Conservation (phyloP, 371 early-diverging fungal species). For the Apophysomyces sp. region DNA sequence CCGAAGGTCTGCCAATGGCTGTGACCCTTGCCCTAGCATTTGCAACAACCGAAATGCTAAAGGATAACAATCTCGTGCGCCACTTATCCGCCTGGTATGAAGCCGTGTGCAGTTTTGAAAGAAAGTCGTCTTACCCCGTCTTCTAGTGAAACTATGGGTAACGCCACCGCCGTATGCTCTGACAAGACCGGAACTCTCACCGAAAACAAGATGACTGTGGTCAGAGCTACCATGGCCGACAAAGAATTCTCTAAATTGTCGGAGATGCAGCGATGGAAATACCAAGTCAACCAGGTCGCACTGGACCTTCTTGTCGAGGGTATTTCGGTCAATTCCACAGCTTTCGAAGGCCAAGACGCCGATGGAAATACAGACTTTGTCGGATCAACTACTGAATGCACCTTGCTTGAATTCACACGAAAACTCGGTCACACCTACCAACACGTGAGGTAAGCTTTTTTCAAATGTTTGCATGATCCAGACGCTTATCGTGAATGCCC, state of each 20-base stretch:
- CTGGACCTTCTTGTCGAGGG: constrained; percentile 37
- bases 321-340: constrained; percentile 73
- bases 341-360: constrained; percentile 59
- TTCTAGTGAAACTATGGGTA: constrained; percentile 81
- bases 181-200: constrained; percentile 89
- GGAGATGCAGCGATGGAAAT: constrained; percentile 36
- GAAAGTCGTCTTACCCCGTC: background rate
- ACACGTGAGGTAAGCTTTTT: constrained; percentile 14
- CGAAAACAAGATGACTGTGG: constrained; percentile 83
- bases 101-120: background rate
- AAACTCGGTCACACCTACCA: constrained; percentile 45
- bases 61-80: constrained; percentile 79
- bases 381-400: constrained; percentile 43
- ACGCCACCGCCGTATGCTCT: constrained; percentile 80
- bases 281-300: constrained; percentile 23
- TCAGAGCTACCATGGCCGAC: constrained; percentile 47
- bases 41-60: constrained; percentile 73
- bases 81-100: constrained; percentile 64
- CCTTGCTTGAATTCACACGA: constrained; percentile 65
- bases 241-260: constrained; percentile 4
- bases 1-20: constrained; percentile 88
- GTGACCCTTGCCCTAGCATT: constrained; percentile 81
- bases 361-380: constrained; percentile 52
- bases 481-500: constrained; percentile 7
- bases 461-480: background rate